Base-by-base conservation (phyloP, 2,329 filamentous ascomycete genomes). In the Hymenoscyphus infarciens region DNA sequence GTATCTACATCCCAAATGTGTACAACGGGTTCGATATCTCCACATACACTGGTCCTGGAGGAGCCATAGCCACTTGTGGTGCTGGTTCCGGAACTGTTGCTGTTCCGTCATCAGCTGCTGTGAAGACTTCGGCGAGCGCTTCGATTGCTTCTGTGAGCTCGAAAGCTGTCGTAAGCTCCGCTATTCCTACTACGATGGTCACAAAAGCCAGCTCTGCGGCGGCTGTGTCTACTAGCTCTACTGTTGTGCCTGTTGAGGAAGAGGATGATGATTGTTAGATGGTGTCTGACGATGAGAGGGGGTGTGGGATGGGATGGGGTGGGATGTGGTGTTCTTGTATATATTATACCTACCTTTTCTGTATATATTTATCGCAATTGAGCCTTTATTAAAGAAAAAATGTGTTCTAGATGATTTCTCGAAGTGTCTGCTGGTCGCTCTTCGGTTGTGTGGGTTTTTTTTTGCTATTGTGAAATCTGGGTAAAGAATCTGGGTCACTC, bases 1-100 rank as follows among this genome's bases (percentile, higher is more conserved):
- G 39, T 33, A 70, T 71, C 53, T 69, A 67, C 52, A 70, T 70
- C 45, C 64, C 67, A n/a, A 49, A 69, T 53, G 11, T 71, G 49
- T 69, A 70, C 57, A 62, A 67, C 31, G 66, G 64, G 3, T 70
- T 68, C 53, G 52, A 69, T 16, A 65, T 68, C 31, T 55, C 60
- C 7, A 67, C 59, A 1, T 71, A 70, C 53, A 69, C 61, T 2
- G 63, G 64, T 4, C 69, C 69, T 10, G 68, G 69, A 39, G 68
- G 68, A 45, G 58, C 66, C 1, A 61, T 71, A 13, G 66, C 68
- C 1, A 64, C 57, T 7, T 68, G 67, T 49, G 59, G 59, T 22
- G 15, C 52, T 56, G 33, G 52, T 3, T 49, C 59, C 11, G 52
- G 27, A 10, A 31, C 5, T 1, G 31, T 45, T 27, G 29, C 42